Conservation (phyloP, 306 rosid genomes). For the Amphicarpaea edgeworthii region DNA sequence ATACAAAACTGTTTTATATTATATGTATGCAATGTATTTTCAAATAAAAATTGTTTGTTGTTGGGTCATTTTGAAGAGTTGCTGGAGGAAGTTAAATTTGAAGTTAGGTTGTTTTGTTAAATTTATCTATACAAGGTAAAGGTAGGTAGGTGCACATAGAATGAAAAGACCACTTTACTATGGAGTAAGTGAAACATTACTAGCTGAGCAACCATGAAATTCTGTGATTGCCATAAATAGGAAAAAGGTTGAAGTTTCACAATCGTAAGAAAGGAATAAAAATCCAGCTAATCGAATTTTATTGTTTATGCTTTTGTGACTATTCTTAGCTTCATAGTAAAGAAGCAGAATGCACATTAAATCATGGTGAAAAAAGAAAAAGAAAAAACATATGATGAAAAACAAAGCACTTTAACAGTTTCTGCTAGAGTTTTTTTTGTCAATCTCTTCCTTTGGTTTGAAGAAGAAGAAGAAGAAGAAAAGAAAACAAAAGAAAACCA, state of each 20-base stretch:
- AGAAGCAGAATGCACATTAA: slow-evolving; percentile 26
- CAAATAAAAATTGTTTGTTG: not conserved
- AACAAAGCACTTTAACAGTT: not conserved
- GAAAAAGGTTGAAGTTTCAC: slow-evolving; percentile 41
- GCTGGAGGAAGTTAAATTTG: not conserved
- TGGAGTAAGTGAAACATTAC: slow-evolving; percentile 51
- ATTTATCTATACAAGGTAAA: slow-evolving; percentile 18
- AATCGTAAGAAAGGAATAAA: slow-evolving; percentile 17
- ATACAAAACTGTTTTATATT: too few relatives aligned
- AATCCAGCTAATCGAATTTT: slow-evolving; percentile 27
- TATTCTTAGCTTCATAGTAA: slow-evolving; percentile 11
- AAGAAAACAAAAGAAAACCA: not conserved
- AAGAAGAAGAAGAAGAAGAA: not conserved
- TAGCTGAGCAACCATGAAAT: slow-evolving; percentile 47
- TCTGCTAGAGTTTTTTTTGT: slow-evolving; percentile 6
- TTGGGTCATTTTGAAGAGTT: slow-evolving; percentile 20
- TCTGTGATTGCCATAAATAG: slow-evolving; percentile 45
- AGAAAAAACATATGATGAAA: not conserved
- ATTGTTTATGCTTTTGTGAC: slow-evolving; percentile 11
- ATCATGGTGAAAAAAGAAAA: not conserved
- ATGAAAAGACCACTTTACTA: slow-evolving; percentile 17
- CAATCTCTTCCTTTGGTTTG: not conserved
- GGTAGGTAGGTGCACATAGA: slow-evolving; percentile 35
- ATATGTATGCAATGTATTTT: too few relatives aligned
- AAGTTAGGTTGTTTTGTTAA: slow-evolving; percentile 12